A percentile compares a stretch with the other conserved stretches of the same genome.
These are phyloP conservation scores for Dryas alaskensis DNA, from an alignment of 306 rosid species.

Conservation along the genomic window DNA sequence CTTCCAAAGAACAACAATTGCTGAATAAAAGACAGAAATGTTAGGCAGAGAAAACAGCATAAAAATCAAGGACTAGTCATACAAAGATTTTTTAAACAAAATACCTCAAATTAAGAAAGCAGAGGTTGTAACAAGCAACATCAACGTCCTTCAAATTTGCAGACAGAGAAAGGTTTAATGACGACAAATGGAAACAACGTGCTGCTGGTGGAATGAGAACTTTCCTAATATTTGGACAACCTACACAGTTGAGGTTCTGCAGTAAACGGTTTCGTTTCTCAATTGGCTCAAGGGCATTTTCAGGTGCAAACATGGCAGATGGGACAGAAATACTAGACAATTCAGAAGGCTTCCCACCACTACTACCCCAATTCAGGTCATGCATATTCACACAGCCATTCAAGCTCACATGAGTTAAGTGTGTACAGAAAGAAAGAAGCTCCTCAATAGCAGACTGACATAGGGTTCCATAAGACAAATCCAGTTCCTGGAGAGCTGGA, in stretches of 20 bases:
- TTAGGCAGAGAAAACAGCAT: constrained; percentile 2
- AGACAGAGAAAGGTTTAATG: constrained; percentile 80
- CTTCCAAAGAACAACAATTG: constrained; percentile 81
- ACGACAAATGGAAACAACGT: constrained; percentile 61
- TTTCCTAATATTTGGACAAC: constrained; percentile 86
- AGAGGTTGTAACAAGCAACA: constrained; percentile 80
- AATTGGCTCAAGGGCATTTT: constrained; percentile 36
- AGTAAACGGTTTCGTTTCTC: constrained; percentile 68
- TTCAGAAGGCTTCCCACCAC: constrained; percentile 35
- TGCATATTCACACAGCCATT: constrained; percentile 97
- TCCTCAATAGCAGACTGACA: constrained; percentile 96
- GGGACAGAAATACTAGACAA: constrained; percentile 31
- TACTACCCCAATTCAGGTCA: constrained; percentile 84
- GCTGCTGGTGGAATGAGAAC: constrained; percentile 84
- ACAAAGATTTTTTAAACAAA: constrained; percentile 6
- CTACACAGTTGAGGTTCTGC: constrained; percentile 88
- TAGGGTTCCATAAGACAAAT: constrained; percentile 86
- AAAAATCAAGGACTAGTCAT: constrained; percentile 20
- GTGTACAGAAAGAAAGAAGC: constrained; percentile 90
- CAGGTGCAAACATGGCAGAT: constrained; percentile 38
- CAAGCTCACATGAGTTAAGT: constrained; percentile 90
- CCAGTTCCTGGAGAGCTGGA: constrained; percentile 90
- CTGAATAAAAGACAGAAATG: constrained; percentile 36
- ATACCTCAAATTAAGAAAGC: constrained; percentile 87
- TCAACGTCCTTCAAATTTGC: constrained; percentile 83